Base-by-base conservation (phyloP, 192 early-diverging fungal genomes). In the Physocladia obscura region DNA sequence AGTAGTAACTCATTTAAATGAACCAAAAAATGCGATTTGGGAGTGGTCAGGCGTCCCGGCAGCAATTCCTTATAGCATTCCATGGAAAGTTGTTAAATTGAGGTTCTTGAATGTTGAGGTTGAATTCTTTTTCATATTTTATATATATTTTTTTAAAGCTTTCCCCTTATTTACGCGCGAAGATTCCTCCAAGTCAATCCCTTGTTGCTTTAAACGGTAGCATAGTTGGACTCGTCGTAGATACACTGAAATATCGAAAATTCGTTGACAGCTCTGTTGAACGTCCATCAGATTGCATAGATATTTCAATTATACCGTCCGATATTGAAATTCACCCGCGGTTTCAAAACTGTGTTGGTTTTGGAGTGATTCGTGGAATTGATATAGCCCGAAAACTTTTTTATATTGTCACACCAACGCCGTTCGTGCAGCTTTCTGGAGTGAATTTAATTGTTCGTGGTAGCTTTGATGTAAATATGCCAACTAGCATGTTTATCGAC, bases 131-230 rank as follows among this genome's bases (percentile, higher is more conserved):
- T 34, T 5, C 2, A 6, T 52, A 13, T 5, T 54, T 63, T 51
- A 6, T n/a, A n/a, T n/a, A n/a, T n/a, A n/a, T n/a, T n/a, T n/a
- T n/a, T n/a, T n/a, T n/a, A n/a, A n/a, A n/a, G n/a, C n/a, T n/a
- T n/a, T n/a, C n/a, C n/a, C n/a, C n/a, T n/a, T n/a, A n/a, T n/a
- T n/a, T n/a, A n/a, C n/a, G n/a, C n/a, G n/a, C n/a, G n/a, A 13
- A 94, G 27, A 82, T 98, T 2, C 89, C 91, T 5, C 76, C 81
- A 1, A 89, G 88, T 64, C 93, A 98, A 73, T 61, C 91, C 1
- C 75, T 94, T 29, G 84, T 90, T 63, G 90, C 91, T 0, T 78
- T 97, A 24, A 98, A 96, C 75, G 95, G 92, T 1, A 83, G 82
- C 30, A 38, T 97, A 3, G 93, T 97, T 0, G 94, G 84, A 0